A percentile compares a stretch with the other conserved stretches of the same genome.
Evolutionary conservation across 768 basidiomycete species (phyloP).

Genomic region (Russula dissimulans): DNA sequence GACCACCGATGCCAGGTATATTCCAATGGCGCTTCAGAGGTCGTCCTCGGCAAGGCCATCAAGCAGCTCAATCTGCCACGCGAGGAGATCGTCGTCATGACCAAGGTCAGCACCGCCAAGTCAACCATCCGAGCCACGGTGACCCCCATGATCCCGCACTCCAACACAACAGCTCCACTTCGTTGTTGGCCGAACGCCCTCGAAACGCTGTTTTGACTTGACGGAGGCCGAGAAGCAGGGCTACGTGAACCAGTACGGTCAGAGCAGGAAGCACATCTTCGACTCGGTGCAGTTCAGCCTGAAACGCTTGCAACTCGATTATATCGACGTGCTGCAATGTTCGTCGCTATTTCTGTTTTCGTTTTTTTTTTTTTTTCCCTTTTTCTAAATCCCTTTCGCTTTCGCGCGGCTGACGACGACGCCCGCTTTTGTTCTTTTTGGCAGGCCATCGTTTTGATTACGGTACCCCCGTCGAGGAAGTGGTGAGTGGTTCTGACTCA

Average conservation of each 20-base stretch:
- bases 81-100: slow-evolving; percentile 42
- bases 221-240: slow-evolving; percentile 22
- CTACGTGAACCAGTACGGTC: slow-evolving; percentile 32
- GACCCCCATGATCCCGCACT: too few relatives aligned
- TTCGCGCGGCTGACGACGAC: not conserved
- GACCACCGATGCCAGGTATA: slow-evolving; percentile 24
- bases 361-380: not conserved
- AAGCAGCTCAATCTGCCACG: slow-evolving; percentile 37
- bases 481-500: slow-evolving; percentile 9
- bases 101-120: slow-evolving; percentile 29
- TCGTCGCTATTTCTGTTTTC: not conserved
- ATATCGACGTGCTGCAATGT: slow-evolving; percentile 66
- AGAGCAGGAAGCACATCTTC: slow-evolving; percentile 47
- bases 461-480: slow-evolving; percentile 36
- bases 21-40: slow-evolving; percentile 34
- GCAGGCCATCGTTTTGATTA: slow-evolving; percentile 34
- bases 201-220: not conserved
- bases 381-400: too few relatives aligned
- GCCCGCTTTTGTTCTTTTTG: not conserved
- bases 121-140: too few relatives aligned
- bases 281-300: slow-evolving; percentile 48
- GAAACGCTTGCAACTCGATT: slow-evolving; percentile 59
- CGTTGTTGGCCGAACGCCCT: not conserved
- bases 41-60: slow-evolving; percentile 40
- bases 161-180: not conserved